A percentile compares a stretch with the other conserved stretches of the same genome.
Evolutionary conservation across 805 yeast species (phyloP).

Genomic region (Candida mattraensis): DNA sequence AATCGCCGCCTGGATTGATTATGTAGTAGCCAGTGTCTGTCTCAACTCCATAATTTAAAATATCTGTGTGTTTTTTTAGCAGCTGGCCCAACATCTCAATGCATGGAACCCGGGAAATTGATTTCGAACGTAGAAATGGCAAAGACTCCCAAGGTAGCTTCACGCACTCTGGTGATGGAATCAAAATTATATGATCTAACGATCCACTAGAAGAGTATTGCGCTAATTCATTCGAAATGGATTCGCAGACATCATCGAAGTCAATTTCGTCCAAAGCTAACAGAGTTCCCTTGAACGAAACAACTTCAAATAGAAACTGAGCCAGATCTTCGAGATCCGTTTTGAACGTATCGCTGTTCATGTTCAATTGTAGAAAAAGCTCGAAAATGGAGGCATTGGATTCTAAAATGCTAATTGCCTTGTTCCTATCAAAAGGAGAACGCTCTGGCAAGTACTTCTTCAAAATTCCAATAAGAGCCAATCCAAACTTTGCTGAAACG

Average conservation of each 20-base stretch:
- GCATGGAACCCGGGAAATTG: constrained; percentile 80
- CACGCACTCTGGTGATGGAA: constrained; percentile 67
- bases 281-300: constrained; percentile 61
- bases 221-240: constrained; percentile 47
- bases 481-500: constrained; percentile 35
- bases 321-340: constrained; percentile 59
- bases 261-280: constrained; percentile 68
- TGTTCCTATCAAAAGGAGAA: constrained; percentile 4
- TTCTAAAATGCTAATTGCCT: constrained; percentile 23
- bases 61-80: constrained; percentile 25
- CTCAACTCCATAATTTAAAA: constrained; percentile 21
- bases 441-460: constrained; percentile 43
- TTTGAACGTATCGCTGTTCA: constrained; percentile 30
- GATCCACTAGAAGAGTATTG: constrained; percentile 20
- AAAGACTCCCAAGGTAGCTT: constrained; percentile 90
- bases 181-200: constrained; percentile 57
- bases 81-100: constrained; percentile 42
- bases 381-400: constrained; percentile 49
- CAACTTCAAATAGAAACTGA: constrained; percentile 57
- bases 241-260: constrained; percentile 52
- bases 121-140: constrained; percentile 47
- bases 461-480: constrained; percentile 39
- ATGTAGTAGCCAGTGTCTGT: constrained; percentile 53
- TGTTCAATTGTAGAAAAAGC: constrained; percentile 49
- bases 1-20: constrained; percentile 82